These are phyloP conservation scores for Termitomyces sp. DNA, from an alignment of 768 basidiomycete genomes.

Conservation along the genomic window DNA sequence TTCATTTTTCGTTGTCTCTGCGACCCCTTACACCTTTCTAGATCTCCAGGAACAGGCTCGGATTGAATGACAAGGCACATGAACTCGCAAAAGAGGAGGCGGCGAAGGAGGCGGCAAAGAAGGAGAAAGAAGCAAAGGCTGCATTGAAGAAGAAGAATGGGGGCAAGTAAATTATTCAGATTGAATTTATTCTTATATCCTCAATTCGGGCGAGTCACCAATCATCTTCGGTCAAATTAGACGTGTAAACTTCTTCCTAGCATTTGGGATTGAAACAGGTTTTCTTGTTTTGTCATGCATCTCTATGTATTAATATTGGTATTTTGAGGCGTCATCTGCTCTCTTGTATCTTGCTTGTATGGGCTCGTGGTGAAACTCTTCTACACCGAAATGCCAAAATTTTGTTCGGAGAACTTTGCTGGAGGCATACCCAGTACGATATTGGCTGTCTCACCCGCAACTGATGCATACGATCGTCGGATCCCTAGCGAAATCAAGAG, in stretches of 20 bases:
- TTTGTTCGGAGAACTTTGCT: background rate
- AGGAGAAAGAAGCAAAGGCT: slow-evolving; percentile 43
- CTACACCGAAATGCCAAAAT: background rate
- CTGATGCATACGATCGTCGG: too few relatives aligned
- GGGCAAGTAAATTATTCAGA: slow-evolving; percentile 8
- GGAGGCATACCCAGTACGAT: background rate
- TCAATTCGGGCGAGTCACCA: background rate
- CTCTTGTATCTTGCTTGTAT: background rate
- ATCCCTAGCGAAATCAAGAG: too few relatives aligned
- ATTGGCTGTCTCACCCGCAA: too few relatives aligned
- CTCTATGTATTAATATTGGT: background rate
- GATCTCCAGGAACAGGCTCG: slow-evolving; percentile 90
- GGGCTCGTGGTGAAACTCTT: background rate
- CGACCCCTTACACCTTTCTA: slow-evolving; percentile 27
- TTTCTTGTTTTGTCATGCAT: background rate
- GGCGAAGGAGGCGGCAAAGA: slow-evolving; percentile 61
- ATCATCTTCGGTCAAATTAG: background rate
- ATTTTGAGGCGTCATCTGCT: background rate
- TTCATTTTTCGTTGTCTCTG: background rate
- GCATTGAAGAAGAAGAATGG: slow-evolving; percentile 30
- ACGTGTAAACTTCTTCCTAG: background rate
- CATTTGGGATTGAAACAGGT: background rate
- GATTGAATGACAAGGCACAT: slow-evolving; percentile 86
- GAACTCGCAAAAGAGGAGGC: slow-evolving; percentile 75
- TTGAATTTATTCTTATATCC: background rate